phyloP scores from a whole-genome alignment of 2,329 filamentous ascomycete genomes.

The Ophiocordyceps sinensis region DNA sequence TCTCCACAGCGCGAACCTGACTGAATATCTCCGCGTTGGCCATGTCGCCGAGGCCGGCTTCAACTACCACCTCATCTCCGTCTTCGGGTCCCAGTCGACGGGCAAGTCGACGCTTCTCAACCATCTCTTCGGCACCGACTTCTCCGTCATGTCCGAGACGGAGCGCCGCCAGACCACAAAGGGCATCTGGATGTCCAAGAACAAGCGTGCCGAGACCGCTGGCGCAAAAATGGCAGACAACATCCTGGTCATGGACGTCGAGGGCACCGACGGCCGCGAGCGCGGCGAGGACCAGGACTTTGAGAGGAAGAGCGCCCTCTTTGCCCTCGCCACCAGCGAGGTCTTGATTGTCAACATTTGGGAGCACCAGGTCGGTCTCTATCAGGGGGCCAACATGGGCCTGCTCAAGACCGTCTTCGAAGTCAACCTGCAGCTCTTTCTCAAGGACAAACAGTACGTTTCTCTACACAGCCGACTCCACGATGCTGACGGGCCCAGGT shows the following conservation, averaged over 20 bases:
- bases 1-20: constrained; percentile 51
- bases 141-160: constrained; percentile 94
- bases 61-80: constrained; percentile 98
- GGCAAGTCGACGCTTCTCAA: constrained; percentile 97
- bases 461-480: background rate
- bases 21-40: constrained; percentile 67
- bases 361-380: constrained; percentile 96
- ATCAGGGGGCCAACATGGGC: constrained; percentile 98
- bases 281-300: constrained; percentile 97
- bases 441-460: constrained; percentile 82
- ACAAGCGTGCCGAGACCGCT: constrained; percentile 50
- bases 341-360: constrained; percentile 98
- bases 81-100: constrained; percentile 96
- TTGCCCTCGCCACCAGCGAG: constrained; percentile 93
- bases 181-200: constrained; percentile 99
- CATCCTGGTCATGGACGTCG: constrained; percentile 98
- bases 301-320: constrained; percentile 93
- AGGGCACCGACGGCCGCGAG: constrained; percentile 92
- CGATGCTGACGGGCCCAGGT: constrained; percentile 32
- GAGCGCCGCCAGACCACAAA: constrained; percentile 95
- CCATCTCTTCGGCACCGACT: constrained; percentile 86
- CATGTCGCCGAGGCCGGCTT: constrained; percentile 80
- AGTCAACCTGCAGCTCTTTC: constrained; percentile 91
- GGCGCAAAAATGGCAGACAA: constrained; percentile 74
- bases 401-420: constrained; percentile 97